These are phyloP conservation scores for Penicillium sp. DNA, from an alignment of 2,329 filamentous ascomycete species.

Conservation along the genomic window DNA sequence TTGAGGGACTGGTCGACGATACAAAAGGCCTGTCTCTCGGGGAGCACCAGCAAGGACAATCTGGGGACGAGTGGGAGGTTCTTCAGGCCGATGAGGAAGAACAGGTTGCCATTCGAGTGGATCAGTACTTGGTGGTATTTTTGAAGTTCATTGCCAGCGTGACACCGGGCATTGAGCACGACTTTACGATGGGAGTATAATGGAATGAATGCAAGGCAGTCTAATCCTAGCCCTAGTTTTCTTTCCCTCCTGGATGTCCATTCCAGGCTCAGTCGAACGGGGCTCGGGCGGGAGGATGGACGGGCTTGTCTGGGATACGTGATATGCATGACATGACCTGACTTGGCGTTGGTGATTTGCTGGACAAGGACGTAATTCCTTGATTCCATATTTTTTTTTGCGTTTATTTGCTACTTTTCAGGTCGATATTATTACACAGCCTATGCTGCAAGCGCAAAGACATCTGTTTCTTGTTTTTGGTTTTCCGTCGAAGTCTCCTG, in stretches of 20 bases:
- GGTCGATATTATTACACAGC: background rate
- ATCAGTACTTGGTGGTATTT: constrained; percentile 54
- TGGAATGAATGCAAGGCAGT: background rate
- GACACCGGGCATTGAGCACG: constrained; percentile 94
- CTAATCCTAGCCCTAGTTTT: background rate
- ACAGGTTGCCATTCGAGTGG: constrained; percentile 49
- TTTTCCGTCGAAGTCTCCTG: background rate
- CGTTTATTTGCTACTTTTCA: constrained; percentile 4
- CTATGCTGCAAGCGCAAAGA: background rate
- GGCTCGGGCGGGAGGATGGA: background rate
- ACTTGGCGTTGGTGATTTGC: constrained; percentile 22
- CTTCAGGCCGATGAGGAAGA: constrained; percentile 52
- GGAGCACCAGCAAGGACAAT: constrained; percentile 33
- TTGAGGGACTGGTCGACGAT: constrained; percentile 85
- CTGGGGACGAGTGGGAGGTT: constrained; percentile 63
- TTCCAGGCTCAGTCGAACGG: background rate
- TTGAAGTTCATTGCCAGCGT: constrained; percentile 77
- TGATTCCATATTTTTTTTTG: background rate
- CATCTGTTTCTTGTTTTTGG: background rate
- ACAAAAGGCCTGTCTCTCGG: constrained; percentile 64
- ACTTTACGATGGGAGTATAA: constrained; percentile 94
- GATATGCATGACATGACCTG: constrained; percentile 24
- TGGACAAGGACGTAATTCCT: constrained; percentile 1
- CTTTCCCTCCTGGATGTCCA: background rate
- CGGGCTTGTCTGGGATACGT: background rate